phyloP scores from a whole-genome alignment of 139 green algal genomes.

The Dunaliella primolecta region DNA sequence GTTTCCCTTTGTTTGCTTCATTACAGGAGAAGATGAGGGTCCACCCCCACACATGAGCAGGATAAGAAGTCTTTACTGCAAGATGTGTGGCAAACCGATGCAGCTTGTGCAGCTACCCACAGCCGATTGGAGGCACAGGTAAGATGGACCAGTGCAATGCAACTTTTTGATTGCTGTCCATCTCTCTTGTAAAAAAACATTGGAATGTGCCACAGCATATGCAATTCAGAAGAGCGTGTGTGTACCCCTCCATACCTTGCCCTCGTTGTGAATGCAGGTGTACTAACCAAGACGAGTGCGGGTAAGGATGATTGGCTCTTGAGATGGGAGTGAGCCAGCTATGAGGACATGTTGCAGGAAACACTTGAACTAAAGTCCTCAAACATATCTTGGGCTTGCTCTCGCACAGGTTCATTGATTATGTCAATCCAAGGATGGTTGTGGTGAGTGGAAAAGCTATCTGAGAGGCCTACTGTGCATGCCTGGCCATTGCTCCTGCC shows the following conservation, averaged over 20 bases:
- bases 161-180: too few species aligned
- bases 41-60: background rate
- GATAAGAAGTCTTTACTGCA: background rate
- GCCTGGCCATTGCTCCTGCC: background rate
- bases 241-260: background rate
- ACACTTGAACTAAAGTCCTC: too few species aligned
- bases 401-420: slow-evolving; percentile 58
- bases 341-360: too few species aligned
- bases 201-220: too few species aligned
- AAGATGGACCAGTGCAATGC: too few species aligned
- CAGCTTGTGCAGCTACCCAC: background rate
- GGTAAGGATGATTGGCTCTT: too few species aligned
- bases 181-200: too few species aligned
- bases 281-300: too few species aligned
- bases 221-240: background rate
- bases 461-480: background rate
- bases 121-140: background rate
- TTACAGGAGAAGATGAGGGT: background rate
- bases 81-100: background rate
- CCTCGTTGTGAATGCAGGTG: background rate
- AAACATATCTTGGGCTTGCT: background rate
- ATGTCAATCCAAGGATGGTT: slow-evolving; percentile 77
- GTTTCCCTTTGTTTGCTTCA: too few species aligned
- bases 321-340: too few species aligned
- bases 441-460: slow-evolving; percentile 34